Evolutionary conservation across 169 alveolate genomes (phyloP).

Genomic region (Besnoitia besnoiti): DNA sequence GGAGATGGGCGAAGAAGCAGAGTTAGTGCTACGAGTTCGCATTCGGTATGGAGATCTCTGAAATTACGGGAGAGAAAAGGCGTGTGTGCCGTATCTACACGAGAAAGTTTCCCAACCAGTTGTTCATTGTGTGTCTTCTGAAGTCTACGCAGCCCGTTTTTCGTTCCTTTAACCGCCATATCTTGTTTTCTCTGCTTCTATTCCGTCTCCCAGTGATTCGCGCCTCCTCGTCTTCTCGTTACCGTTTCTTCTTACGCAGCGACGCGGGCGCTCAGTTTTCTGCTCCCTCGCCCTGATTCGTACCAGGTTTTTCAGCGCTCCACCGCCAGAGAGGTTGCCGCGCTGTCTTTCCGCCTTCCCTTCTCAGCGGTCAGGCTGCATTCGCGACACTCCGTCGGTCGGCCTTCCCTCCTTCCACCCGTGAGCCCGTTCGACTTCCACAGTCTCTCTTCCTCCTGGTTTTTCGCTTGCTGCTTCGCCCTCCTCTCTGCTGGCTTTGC

Average conservation of each 20-base stretch:
- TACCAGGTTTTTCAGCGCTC: neutral
- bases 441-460: neutral
- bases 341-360: too few species aligned
- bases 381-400: neutral
- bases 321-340: too few species aligned
- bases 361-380: too few species aligned
- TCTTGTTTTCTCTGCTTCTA: too few species aligned
- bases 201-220: neutral
- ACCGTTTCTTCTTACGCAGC: neutral
- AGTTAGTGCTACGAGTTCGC: neutral
- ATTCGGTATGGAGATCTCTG: neutral
- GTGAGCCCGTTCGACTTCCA: too few species aligned
- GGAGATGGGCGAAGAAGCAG: neutral
- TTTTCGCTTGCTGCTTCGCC: neutral
- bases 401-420: neutral
- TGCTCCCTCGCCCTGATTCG: neutral
- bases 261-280: neutral
- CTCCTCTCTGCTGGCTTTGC: neutral
- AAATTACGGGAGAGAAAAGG: neutral
- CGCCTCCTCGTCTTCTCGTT: neutral
- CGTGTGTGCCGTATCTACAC: neutral
- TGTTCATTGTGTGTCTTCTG: neutral
- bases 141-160: neutral
- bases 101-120: too few species aligned
- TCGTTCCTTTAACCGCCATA: neutral